These are phyloP conservation scores for Serendipita indica DNA, from an alignment of 768 basidiomycete genomes.

Conservation along the genomic window DNA sequence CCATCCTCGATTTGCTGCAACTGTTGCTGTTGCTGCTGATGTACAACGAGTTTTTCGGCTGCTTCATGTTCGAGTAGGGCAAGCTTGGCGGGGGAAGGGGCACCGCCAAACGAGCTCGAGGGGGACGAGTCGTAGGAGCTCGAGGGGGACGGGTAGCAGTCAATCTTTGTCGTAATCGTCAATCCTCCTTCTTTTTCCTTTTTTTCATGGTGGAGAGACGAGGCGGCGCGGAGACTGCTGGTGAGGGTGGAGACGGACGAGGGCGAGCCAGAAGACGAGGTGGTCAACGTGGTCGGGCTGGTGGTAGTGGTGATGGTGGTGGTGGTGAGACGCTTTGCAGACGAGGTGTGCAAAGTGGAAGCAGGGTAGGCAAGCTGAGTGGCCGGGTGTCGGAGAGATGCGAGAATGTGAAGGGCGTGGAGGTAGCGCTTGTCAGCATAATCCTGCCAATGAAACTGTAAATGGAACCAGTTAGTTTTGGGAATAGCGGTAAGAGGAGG, in stretches of 20 bases:
- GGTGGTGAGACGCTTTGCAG: not conserved
- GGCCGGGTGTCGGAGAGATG: not conserved
- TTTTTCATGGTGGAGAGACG: not conserved
- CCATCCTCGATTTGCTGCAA: slow-evolving; percentile 25
- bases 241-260: no score
- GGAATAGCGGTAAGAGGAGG: not conserved
- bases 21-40: no score
- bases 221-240: no score
- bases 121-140: not conserved
- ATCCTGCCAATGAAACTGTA: slow-evolving; percentile 71
- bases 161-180: not conserved
- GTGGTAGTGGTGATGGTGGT: not conserved
- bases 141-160: not conserved
- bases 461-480: not conserved
- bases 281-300: not conserved
- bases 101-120: not conserved
- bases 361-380: no score
- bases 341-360: no score
- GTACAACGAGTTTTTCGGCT: no score
- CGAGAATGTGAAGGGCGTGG: not conserved
- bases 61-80: not conserved
- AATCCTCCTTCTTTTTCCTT: no score
- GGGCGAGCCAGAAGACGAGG: no score
- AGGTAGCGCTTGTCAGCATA: slow-evolving; percentile 30
- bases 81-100: not conserved